Conservation (phyloP, 1,284 basidiomycete genomes). For the Trichosporon sp. region DNA sequence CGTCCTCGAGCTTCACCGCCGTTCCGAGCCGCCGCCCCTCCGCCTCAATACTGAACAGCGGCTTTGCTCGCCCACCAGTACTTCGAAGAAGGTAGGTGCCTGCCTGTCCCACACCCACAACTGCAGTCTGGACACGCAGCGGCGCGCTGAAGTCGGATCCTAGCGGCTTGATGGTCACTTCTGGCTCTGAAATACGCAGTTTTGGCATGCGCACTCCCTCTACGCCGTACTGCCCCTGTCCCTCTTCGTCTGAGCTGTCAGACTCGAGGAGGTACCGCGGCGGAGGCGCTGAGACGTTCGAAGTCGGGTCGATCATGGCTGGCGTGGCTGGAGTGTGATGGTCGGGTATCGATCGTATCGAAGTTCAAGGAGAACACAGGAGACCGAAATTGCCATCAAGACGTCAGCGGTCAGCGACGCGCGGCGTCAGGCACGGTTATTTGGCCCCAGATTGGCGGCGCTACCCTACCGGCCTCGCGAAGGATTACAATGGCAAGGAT, state of each 20-base stretch:
- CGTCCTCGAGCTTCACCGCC: conserved; percentile 11
- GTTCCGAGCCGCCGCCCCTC: conserved; percentile 11
- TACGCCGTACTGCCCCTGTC: conserved; percentile 31
- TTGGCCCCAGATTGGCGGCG: neutral
- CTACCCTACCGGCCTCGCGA: no score
- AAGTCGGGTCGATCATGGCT: conserved; percentile 38
- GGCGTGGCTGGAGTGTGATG: no score
- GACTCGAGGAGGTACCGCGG: conserved; percentile 45
- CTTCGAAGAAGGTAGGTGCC: conserved; percentile 27
- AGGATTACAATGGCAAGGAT: neutral
- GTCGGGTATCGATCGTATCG: neutral
- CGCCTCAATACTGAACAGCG: conserved; percentile 15
- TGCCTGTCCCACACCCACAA: conserved; percentile 35
- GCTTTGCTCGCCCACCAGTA: conserved; percentile 7
- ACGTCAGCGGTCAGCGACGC: neutral
- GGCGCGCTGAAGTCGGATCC: neutral
- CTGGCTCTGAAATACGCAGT: neutral
- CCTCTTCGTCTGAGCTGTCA: conserved; percentile 45
- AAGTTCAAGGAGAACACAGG: neutral
- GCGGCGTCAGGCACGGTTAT: neutral
- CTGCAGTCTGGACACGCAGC: conserved; percentile 4
- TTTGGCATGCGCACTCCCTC: neutral
- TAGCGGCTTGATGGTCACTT: neutral
- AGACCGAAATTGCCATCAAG: neutral
- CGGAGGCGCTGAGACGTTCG: conserved; percentile 31